These are phyloP conservation scores for Nakazawaea peltata DNA, from an alignment of 805 yeast species.

Conservation along the genomic window DNA sequence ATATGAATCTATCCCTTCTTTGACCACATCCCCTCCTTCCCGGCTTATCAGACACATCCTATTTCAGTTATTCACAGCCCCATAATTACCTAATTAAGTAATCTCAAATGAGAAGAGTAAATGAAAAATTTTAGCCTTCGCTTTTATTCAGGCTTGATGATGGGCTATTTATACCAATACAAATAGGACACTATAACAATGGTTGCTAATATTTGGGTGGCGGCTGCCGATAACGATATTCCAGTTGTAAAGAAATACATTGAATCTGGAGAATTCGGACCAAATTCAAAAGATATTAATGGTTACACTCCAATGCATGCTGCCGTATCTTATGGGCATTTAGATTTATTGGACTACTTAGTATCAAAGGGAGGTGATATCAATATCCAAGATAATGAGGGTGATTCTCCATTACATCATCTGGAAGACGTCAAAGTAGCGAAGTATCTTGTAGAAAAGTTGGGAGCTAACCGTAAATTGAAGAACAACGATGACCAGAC, in stretches of 20 bases:
- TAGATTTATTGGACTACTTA: constrained; percentile 53
- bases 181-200: too few relatives aligned
- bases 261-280: constrained; percentile 39
- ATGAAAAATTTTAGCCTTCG: too few relatives aligned
- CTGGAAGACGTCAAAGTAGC: constrained; percentile 70
- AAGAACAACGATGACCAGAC: constrained; percentile 72
- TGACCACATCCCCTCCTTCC: too few relatives aligned
- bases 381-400: constrained; percentile 78
- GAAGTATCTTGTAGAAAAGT: constrained; percentile 52
- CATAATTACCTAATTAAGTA: too few relatives aligned
- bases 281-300: constrained; percentile 79
- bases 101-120: too few relatives aligned
- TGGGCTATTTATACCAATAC: too few relatives aligned
- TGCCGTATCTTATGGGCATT: constrained; percentile 88
- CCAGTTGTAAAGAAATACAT: constrained; percentile 51
- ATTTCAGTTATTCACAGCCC: too few relatives aligned
- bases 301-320: constrained; percentile 98
- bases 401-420: constrained; percentile 93
- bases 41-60: too few relatives aligned
- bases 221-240: constrained; percentile 79
- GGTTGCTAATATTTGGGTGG: constrained; percentile 78
- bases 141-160: too few relatives aligned
- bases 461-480: constrained; percentile 56
- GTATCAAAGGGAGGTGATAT: constrained; percentile 64
- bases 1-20: too few relatives aligned